Base-by-base conservation (phyloP, 2,329 filamentous ascomycete species). In the Aspergillus neotritici region DNA sequence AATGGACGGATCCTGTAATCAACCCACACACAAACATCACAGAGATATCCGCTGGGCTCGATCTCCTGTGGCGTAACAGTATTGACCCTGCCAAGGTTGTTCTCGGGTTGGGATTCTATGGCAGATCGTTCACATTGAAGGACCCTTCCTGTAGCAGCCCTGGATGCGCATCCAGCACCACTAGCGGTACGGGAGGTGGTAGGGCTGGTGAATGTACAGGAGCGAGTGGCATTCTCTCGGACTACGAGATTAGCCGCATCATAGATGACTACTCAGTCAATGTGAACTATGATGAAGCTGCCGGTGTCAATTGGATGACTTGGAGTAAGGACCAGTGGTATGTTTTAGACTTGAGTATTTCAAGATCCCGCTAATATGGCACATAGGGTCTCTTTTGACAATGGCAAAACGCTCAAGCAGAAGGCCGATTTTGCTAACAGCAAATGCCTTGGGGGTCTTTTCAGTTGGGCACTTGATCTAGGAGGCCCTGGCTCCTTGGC, bases 1-100 rank as follows among this genome's bases (percentile, higher is more conserved):
- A 43, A 25, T 55, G 44, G 43, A 51, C 47, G 6, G 40, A 41
- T 1, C 14, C 44, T 12, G 25, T 30, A 14, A 21, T 51, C 11
- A 40, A 47, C 16, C 42, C 48, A 4, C 47, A 55, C 37, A 62
- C 58, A 5, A 62, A 64, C 39, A 29, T 62, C 37, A 31, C 6
- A 12, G 58, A 63, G 43, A 64, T 63, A n/a, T 45, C 61, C 9
- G 10, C 34, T 8, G 54, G 52, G 5, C 31, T 64, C 4, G 51
- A 64, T 35, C 50, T 63, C 1, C 33, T 67, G 1, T 66, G 62
- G 63, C 40, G 54, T 4, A 48, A 51, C 25, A 37, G 41, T 17
- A 41, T 63, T 10, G 33, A 43, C 8, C 42, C 55, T 4, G 34
- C 33, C 17, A 56, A 56, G 17, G 52, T 63, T 7, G 41, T 44